Base-by-base conservation (phyloP, 192 early-diverging fungal genomes). In the Dimargaris verticillata region DNA sequence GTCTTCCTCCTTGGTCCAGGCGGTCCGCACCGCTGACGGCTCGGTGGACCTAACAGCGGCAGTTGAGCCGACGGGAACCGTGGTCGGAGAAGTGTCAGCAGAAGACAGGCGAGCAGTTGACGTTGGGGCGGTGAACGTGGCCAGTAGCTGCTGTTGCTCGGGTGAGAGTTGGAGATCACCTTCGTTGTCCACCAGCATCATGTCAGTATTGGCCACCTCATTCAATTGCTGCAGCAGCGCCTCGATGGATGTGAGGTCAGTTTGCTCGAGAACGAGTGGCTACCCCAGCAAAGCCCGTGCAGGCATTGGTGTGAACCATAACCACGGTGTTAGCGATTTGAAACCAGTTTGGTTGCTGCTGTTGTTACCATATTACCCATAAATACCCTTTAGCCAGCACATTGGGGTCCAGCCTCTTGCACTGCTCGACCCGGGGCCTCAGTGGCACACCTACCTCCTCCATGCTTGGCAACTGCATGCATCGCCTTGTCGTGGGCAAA, bases 1-100 rank as follows among this genome's bases (percentile, higher is more conserved):
- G 64, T 92, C 88, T 44, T 94, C 92, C 53, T 88, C 84, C 10
- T 73, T 67, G 15, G 87, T 85, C 92, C 92, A 94, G 22, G 72
- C 66, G 7, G 78, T 70, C 26, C 74, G 66, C 42, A 76, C 68
- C 61, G 64, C 67, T 20, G 18, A 17, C 26, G 20, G 20, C 11
- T 51, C 26, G 49, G 49, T 20, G 11, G 49, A n/a, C 26, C 18
- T 26, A 18, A 25, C 14, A 26, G 22, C n/a, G 18, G 49, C n/a
- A n/a, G 26, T 25, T 26, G 49, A 51, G 20, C 18, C 10, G 18
- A 51, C 20, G 49, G 14, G 26, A n/a, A 25, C 49, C 13, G 22
- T n/a, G 49, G 22, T 11, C 49, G 9, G 22, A 18, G 49, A 25
- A n/a, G 18, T n/a, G 11, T n/a, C 49, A 51, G 22, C 49, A 18